phyloP scores from a whole-genome alignment of 805 yeast genomes.

The Groenewaldozyma tartarivorans region DNA sequence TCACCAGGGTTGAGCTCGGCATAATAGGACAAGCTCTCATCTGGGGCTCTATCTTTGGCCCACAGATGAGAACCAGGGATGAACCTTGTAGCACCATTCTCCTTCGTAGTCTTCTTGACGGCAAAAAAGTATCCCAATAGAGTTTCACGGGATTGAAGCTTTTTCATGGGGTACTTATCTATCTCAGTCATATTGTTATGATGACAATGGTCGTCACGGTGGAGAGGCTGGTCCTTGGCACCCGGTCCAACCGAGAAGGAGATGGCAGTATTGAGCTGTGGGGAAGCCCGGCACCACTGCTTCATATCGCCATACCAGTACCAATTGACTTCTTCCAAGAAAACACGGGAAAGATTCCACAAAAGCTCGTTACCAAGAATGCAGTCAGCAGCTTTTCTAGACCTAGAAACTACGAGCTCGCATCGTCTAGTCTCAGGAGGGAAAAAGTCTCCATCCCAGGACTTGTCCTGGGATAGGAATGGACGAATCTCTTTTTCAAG shows the following conservation, averaged over 20 bases:
- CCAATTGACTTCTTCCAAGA: slow-evolving; percentile 3
- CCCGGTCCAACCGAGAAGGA: slow-evolving; percentile 23
- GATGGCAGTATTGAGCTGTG: slow-evolving; percentile 12
- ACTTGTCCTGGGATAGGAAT: background rate
- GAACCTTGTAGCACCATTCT: slow-evolving; percentile 27
- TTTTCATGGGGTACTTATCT: slow-evolving; percentile 13
- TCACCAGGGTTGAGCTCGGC: slow-evolving; percentile 25
- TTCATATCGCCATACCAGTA: slow-evolving; percentile 3
- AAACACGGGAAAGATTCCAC: background rate
- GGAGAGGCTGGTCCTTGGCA: slow-evolving; percentile 21
- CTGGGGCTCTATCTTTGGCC: slow-evolving; percentile 23
- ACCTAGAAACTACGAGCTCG: slow-evolving; percentile 3
- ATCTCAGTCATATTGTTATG: slow-evolving; percentile 18
- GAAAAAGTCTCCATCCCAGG: slow-evolving; percentile 4
- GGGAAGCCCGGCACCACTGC: slow-evolving; percentile 4
- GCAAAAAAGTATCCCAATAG: slow-evolving; percentile 23
- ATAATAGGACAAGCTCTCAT: slow-evolving; percentile 17
- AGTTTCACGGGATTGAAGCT: slow-evolving; percentile 13
- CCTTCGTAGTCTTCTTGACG: slow-evolving; percentile 21
- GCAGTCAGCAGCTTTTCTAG: slow-evolving; percentile 2
- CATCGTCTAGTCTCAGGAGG: slow-evolving; percentile 4
- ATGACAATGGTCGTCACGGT: slow-evolving; percentile 22
- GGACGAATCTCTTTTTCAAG: slow-evolving; percentile 5
- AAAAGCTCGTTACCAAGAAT: background rate
- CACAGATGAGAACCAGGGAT: slow-evolving; percentile 28